phyloP scores from a whole-genome alignment of 495 filamentous ascomycete species.

The Penicillium canescens region DNA sequence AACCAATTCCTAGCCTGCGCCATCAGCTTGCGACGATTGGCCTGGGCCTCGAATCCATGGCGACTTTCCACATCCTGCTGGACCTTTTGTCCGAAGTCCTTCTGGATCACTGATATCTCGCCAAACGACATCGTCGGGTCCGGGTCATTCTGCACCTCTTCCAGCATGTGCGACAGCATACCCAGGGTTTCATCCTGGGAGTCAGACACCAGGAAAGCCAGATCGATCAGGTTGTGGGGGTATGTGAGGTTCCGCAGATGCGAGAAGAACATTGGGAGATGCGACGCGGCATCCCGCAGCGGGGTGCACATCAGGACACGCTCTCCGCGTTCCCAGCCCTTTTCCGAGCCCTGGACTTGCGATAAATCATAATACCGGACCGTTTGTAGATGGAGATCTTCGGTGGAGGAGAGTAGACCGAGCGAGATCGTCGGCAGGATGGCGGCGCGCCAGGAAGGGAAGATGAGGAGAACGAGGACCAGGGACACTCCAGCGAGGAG shows the following conservation, averaged over 20 bases:
- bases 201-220: conserved; percentile 97
- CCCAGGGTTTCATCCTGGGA: conserved; percentile 90
- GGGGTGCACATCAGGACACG: conserved; percentile 94
- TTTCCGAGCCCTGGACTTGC: conserved; percentile 82
- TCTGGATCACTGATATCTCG: conserved; percentile 96
- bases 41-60: conserved; percentile 97
- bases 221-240: conserved; percentile 91
- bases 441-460: conserved; percentile 67
- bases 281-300: conserved; percentile 87
- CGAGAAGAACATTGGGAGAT: conserved; percentile 97
- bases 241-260: conserved; percentile 97
- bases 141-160: conserved; percentile 75
- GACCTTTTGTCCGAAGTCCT: conserved; percentile 98
- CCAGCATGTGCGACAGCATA: conserved; percentile 70
- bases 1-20: conserved; percentile 98
- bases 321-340: conserved; percentile 94
- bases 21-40: conserved; percentile 92
- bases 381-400: conserved; percentile 83
- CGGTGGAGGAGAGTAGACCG: conserved; percentile 64
- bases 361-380: conserved; percentile 95
- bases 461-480: conserved; percentile 67
- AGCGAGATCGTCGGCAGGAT: conserved; percentile 64
- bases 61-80: conserved; percentile 97
- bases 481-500: conserved; percentile 49
- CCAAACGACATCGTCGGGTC: conserved; percentile 84